Evolutionary conservation across 2,329 filamentous ascomycete species (phyloP), one percentile per base, ranked within the genome.

Genomic region (Apiospora hydei): DNA sequence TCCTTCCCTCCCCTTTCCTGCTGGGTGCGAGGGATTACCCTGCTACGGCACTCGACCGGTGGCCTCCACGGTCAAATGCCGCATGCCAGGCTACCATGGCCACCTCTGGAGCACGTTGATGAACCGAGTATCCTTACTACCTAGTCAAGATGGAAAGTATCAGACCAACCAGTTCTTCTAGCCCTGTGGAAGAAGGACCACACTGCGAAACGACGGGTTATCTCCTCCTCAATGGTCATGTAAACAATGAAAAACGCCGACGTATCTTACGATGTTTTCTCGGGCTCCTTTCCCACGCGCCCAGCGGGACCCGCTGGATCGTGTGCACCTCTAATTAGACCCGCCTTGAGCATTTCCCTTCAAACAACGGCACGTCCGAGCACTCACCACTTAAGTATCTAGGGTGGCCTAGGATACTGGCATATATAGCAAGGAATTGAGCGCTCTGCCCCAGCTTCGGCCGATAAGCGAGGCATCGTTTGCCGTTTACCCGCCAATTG

Each of bases 291-390:
- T 38, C 26, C 53, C 30, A 61, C 53, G 16, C 30, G 53, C 53
- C 34, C 10, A 43, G 16, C 3, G 16, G 30, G 30, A 38, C 30
- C 53, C 53, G 53, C 53, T 30, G 8, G 30, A 61, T 61, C 53
- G 53, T 61, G 53, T 34, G 53, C 53, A 21, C 26, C 53, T 61
- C 30, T 11, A 49, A 49, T 49, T 11, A 34, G 53, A 61, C 53
- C 53, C 53, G 30, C 53, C 53, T 61, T 61, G 53, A 18, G 10
- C 30, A 61, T 61, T 30, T 61, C 53, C 53, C 53, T 61, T 61
- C 53, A 61, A 61, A 61, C 53, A 61, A 61, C 38, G 53, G 16
- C 7, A 61, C 38, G 53, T 61, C 53, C 53, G 53, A 61, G 53
- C 53, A 61, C 53, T 61, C 53, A 61, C 6, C 53, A n/a, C 26